These are phyloP conservation scores for Naganishia albida DNA, from an alignment of 1,284 basidiomycete genomes.

Conservation along the genomic window DNA sequence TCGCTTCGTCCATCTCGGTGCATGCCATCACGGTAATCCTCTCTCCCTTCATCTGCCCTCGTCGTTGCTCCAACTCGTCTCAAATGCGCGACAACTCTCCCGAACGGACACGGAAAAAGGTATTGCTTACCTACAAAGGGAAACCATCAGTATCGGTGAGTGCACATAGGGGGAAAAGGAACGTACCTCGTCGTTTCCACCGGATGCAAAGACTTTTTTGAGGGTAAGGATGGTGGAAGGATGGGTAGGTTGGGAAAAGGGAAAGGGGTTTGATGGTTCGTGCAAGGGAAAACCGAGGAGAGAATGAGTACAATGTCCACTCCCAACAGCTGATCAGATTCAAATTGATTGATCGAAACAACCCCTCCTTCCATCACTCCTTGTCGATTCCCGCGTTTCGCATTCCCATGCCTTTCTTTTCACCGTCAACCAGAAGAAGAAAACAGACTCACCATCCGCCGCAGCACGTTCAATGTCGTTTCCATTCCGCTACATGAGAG, in stretches of 20 bases:
- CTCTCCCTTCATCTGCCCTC: no score
- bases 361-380: slow-evolving; percentile 16
- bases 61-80: no score
- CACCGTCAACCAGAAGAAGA: not conserved
- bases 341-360: not conserved
- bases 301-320: not conserved
- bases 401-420: not conserved
- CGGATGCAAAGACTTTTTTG: slow-evolving; percentile 50
- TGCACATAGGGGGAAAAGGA: not conserved
- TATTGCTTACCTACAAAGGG: slow-evolving; percentile 25
- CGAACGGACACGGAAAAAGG: not conserved
- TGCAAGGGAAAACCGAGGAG: no score
- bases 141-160: not conserved
- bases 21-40: not conserved
- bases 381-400: not conserved
- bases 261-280: slow-evolving; percentile 40
- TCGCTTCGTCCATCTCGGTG: not conserved
- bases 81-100: no score
- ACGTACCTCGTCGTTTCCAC: slow-evolving; percentile 52
- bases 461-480: slow-evolving; percentile 23
- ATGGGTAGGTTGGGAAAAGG: slow-evolving; percentile 50
- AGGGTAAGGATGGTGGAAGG: slow-evolving; percentile 44
- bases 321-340: not conserved
- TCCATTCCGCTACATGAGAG: slow-evolving; percentile 12
- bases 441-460: slow-evolving; percentile 20